Base-by-base conservation (phyloP, 176 grass and related monocot genomes). In the Paspalum notatum region DNA sequence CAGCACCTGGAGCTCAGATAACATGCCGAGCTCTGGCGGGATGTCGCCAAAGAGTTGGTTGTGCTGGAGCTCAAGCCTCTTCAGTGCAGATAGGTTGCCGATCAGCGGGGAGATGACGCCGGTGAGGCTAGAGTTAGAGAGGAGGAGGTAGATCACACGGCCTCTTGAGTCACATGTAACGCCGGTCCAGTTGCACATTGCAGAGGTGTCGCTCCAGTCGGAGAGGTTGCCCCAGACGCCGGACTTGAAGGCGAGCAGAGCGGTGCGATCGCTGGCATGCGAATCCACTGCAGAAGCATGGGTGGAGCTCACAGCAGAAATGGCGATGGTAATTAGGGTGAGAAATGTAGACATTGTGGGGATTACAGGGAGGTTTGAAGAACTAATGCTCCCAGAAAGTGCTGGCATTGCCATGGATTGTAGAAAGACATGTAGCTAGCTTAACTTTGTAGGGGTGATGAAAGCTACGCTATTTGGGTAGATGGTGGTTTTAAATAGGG, bases 181-280 rank as follows among this genome's bases (percentile, higher is more conserved):
- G 37, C 93, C 90, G 37, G 89, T 86, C 89, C 89, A 95, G 46
- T 83, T 77, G 81, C 93, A 90, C 26, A 72, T 59, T 44, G 57
- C 56, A 5, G 71, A 4, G 18, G 87, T 72, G 56, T 38, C 74
- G 56, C 44, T 74, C 90, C 90, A 92, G 64, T 73, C 58, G 12
- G 82, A 47, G 6, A 95, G 70, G 65, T 90, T 90, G 6, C 72
- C 79, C 56, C 58, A n/a, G 48, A 95, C 50, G 12, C 67, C 47
- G 12, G 87, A 87, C 21, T 57, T 67, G 58, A 95, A 90, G 74
- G 78, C 79, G 59, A 95, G 51, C 37, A 92, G 74, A 4, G 84
- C 81, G 0, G 62, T 39, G 0, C 38, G 81, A 18, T 95, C 87
- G 1, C 22, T 56, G 53, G 40, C 26, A 4, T 25, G 17, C 3